Percentiles rank a stretch among this genome's conserved stretches.
Evolutionary conservation across 805 yeast genomes (phyloP).

Genomic region (Saccharomycopsis capsularis): DNA sequence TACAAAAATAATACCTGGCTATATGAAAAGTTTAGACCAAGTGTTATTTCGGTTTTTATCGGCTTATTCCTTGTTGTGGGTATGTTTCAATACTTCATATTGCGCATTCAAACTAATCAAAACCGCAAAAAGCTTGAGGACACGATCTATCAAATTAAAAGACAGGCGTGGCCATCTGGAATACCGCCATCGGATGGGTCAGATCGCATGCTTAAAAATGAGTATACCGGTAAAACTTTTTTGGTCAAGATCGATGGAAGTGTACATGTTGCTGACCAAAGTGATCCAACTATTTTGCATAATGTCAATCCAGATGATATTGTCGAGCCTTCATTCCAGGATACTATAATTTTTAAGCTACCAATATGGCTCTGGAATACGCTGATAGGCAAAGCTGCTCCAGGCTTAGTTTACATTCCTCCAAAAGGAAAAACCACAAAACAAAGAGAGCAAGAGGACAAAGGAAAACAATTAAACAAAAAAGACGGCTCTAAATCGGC

Average conservation of each 20-base stretch:
- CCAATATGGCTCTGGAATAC: constrained; percentile 41
- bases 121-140: constrained; percentile 49
- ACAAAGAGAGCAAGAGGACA: background rate
- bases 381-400: constrained; percentile 34
- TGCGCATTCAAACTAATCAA: constrained; percentile 48
- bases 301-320: constrained; percentile 43
- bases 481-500: constrained; percentile 16
- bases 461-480: constrained; percentile 2
- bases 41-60: constrained; percentile 42
- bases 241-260: constrained; percentile 50
- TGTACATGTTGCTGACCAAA: constrained; percentile 39
- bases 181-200: constrained; percentile 41
- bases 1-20: constrained; percentile 65
- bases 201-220: constrained; percentile 35
- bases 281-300: constrained; percentile 33
- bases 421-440: background rate
- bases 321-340: constrained; percentile 41
- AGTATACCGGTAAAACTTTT: constrained; percentile 43
- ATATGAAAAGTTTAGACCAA: constrained; percentile 65
- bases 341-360: constrained; percentile 38
- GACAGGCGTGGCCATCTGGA: constrained; percentile 51
- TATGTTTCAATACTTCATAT: constrained; percentile 49
- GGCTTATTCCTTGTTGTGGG: constrained; percentile 47
- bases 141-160: constrained; percentile 45
- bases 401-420: constrained; percentile 11